These are phyloP conservation scores for Clohesyomyces aquaticus DNA, from an alignment of 495 filamentous ascomycete species.

Conservation along the genomic window DNA sequence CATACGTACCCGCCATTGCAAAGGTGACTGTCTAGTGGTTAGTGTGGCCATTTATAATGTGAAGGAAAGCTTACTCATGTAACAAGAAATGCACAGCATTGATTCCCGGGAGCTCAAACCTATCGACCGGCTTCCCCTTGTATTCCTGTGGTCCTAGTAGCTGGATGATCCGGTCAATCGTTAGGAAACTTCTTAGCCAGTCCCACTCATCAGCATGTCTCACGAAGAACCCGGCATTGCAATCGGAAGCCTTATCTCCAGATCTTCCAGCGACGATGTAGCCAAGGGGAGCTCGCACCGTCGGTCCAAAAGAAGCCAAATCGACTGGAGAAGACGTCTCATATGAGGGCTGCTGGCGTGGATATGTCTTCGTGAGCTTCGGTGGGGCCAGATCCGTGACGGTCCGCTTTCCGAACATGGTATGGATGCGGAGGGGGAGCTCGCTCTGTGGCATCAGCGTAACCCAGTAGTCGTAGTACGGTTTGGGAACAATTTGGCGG, in stretches of 20 bases:
- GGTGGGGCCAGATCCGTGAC: conserved; percentile 26
- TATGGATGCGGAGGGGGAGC: conserved; percentile 35
- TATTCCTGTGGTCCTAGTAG: conserved; percentile 46
- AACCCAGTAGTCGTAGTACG: conserved; percentile 45
- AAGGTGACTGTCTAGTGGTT: too few species aligned
- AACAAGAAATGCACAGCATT: conserved; percentile 46
- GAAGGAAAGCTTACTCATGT: too few species aligned
- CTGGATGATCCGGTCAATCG: conserved; percentile 42
- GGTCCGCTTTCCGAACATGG: conserved; percentile 28
- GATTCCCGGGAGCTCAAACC: conserved; percentile 41
- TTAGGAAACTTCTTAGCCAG: conserved; percentile 45
- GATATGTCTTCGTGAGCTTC: conserved; percentile 31
- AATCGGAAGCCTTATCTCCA: conserved; percentile 41
- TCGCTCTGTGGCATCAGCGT: conserved; percentile 41
- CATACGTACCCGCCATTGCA: too few species aligned
- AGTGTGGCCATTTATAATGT: too few species aligned
- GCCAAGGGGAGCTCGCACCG: conserved; percentile 36
- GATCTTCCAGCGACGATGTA: conserved; percentile 41
- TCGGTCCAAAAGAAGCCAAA: conserved; percentile 36
- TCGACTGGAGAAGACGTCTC: conserved; percentile 32
- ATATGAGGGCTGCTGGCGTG: conserved; percentile 36
- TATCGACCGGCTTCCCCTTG: conserved; percentile 44
- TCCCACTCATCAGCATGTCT: conserved; percentile 48
- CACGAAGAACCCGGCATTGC: conserved; percentile 43
- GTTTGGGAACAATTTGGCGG: conserved; percentile 43